Percentiles rank a stretch among this genome's conserved stretches.
Evolutionary conservation across 345 rosid species (phyloP).

Genomic region (Psidium guajava): DNA sequence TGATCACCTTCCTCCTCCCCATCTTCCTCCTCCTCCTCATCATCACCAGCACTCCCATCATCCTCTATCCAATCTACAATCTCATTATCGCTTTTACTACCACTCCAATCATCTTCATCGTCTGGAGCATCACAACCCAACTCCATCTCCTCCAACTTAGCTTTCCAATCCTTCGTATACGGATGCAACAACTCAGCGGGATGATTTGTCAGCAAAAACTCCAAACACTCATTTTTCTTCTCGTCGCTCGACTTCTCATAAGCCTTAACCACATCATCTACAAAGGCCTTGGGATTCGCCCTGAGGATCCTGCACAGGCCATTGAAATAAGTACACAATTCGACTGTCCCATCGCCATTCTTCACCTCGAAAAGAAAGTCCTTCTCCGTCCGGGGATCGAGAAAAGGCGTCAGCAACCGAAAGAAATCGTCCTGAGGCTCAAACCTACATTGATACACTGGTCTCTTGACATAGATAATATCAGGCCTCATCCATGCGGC

Average conservation of each 20-base stretch:
- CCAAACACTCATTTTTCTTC: conserved; percentile 55
- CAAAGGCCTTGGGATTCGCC: conserved; percentile 68
- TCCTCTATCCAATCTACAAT: conserved; percentile 21
- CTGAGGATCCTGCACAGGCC: conserved; percentile 88
- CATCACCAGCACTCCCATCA: conserved; percentile 18
- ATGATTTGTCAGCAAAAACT: conserved; percentile 70
- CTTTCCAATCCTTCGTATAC: conserved; percentile 86
- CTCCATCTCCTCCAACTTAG: conserved; percentile 89
- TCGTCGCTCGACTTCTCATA: conserved; percentile 73
- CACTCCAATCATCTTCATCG: conserved; percentile 47
- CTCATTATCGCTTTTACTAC: conserved; percentile 13
- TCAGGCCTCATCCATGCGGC: conserved; percentile 98
- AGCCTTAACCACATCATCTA: conserved; percentile 91
- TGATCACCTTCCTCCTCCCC: conserved; percentile 20
- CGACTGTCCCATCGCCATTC: conserved; percentile 54
- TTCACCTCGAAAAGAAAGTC: conserved; percentile 47
- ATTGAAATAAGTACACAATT: conserved; percentile 58
- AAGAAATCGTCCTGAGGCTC: conserved; percentile 78
- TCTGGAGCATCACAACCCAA: conserved; percentile 97
- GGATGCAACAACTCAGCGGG: conserved; percentile 79
- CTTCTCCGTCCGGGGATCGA: conserved; percentile 63
- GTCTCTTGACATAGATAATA: conserved; percentile 79
- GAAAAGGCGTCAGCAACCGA: conserved; percentile 37
- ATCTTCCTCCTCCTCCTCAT: conserved; percentile 14
- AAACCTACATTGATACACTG: conserved; percentile 83